Conservation (phyloP, 495 filamentous ascomycete genomes). For the Hypomontagnella monticulosa region DNA sequence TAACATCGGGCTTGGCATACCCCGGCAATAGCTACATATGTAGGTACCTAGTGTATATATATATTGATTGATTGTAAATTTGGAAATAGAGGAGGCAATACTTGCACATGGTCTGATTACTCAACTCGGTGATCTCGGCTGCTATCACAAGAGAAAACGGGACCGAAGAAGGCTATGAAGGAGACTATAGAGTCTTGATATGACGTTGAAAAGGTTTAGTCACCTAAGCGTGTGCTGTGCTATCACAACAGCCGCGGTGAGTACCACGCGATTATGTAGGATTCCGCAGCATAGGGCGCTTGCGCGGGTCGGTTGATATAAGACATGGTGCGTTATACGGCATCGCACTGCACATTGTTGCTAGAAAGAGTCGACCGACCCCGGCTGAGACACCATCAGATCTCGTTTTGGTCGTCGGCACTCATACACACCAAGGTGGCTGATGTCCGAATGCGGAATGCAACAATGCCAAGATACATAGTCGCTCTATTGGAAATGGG, state of each 20-base stretch:
- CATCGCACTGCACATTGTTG: slow-evolving; percentile 12
- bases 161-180: neutral
- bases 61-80: slow-evolving; percentile 4
- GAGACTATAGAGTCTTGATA: neutral
- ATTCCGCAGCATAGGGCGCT: slow-evolving; percentile 28
- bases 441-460: slow-evolving; percentile 29
- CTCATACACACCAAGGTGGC: slow-evolving; percentile 23
- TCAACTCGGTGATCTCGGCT: slow-evolving; percentile 14
- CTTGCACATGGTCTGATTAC: slow-evolving; percentile 20
- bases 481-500: slow-evolving; percentile 9
- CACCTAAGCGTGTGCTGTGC: slow-evolving; percentile 18
- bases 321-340: slow-evolving; percentile 26
- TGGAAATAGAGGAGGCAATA: slow-evolving; percentile 17
- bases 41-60: neutral
- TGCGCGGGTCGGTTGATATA: slow-evolving; percentile 16
- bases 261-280: slow-evolving; percentile 36
- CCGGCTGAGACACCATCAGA: slow-evolving; percentile 26
- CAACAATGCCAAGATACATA: slow-evolving; percentile 14
- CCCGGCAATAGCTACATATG: slow-evolving; percentile 1
- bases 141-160: neutral
- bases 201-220: slow-evolving; percentile 30
- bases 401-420: slow-evolving; percentile 23
- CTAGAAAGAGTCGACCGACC: slow-evolving; percentile 14
- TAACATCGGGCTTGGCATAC: slow-evolving; percentile 26
- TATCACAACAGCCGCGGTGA: slow-evolving; percentile 23